A percentile compares a stretch with the other conserved stretches of the same genome.
These are phyloP conservation scores for Talaromyces verruculosus DNA, from an alignment of 2,329 filamentous ascomycete genomes.

Conservation along the genomic window DNA sequence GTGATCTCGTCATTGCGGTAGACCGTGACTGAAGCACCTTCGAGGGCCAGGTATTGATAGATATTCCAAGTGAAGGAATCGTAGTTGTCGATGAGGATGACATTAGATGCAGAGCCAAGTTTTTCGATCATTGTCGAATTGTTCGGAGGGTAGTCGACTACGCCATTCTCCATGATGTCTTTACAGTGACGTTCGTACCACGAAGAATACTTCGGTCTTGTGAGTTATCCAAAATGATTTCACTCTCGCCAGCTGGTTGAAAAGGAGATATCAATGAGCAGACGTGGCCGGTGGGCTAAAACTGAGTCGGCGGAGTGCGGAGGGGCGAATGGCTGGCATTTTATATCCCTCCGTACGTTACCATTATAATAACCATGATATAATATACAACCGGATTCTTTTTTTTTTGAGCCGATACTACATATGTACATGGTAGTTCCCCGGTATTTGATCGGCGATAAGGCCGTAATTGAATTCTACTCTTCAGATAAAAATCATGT, in stretches of 20 bases:
- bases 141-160: slow-evolving; percentile 77
- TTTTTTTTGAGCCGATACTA: not conserved
- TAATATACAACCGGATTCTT: not conserved
- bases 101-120: slow-evolving; percentile 78
- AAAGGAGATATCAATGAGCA: not conserved
- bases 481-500: slow-evolving; percentile 2
- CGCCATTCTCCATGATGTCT: slow-evolving; percentile 33
- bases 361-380: not conserved
- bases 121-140: slow-evolving; percentile 73
- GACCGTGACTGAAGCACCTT: slow-evolving; percentile 87
- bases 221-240: not conserved
- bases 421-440: not conserved
- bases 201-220: not conserved
- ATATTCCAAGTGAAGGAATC: slow-evolving; percentile 99
- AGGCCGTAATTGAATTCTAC: not conserved
- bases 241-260: not conserved
- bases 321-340: not conserved
- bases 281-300: not conserved
- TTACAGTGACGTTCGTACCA: not conserved
- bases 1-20: slow-evolving; percentile 90
- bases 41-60: slow-evolving; percentile 96
- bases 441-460: not conserved
- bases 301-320: not conserved
- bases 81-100: slow-evolving; percentile 97
- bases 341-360: not conserved